Conservation (phyloP, 345 rosid species). For the Citrus sp. region DNA sequence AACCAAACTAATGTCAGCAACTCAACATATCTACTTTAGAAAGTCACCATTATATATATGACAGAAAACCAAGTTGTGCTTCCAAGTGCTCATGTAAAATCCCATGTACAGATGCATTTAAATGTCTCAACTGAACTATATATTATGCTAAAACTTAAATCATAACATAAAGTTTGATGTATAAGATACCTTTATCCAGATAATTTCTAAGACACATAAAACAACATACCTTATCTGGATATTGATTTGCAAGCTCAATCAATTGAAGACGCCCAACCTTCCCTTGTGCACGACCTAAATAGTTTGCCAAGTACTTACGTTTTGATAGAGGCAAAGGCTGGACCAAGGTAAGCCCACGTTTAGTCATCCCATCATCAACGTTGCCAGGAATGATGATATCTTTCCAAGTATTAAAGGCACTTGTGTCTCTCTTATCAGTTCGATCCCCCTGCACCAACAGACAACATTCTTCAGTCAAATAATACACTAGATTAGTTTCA, state of each 20-base stretch:
- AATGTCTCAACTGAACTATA: background rate
- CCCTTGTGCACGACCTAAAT: constrained; percentile 90
- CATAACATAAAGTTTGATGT: background rate
- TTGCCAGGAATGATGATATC: constrained; percentile 96
- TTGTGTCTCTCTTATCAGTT: constrained; percentile 85
- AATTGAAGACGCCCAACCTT: constrained; percentile 80
- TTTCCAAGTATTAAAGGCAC: constrained; percentile 96
- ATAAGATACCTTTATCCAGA: background rate
- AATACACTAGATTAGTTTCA: background rate
- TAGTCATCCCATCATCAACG: constrained; percentile 86
- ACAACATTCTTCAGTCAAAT: constrained; percentile 10
- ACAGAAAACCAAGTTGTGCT: background rate
- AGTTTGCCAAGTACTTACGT: constrained; percentile 83
- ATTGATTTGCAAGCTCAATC: constrained; percentile 78
- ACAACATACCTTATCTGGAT: constrained; percentile 66
- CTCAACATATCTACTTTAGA: background rate
- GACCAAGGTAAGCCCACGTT: constrained; percentile 40
- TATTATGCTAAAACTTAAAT: background rate
- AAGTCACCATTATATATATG: background rate
- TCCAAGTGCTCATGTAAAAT: background rate
- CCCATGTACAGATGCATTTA: background rate
- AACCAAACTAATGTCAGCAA: background rate
- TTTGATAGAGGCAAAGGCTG: constrained; percentile 74
- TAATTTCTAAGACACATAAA: background rate
- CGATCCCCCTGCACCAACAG: constrained; percentile 74